Evolutionary conservation across 1,139 yeast species (phyloP).

Genomic region (Pichia norvegensis): DNA sequence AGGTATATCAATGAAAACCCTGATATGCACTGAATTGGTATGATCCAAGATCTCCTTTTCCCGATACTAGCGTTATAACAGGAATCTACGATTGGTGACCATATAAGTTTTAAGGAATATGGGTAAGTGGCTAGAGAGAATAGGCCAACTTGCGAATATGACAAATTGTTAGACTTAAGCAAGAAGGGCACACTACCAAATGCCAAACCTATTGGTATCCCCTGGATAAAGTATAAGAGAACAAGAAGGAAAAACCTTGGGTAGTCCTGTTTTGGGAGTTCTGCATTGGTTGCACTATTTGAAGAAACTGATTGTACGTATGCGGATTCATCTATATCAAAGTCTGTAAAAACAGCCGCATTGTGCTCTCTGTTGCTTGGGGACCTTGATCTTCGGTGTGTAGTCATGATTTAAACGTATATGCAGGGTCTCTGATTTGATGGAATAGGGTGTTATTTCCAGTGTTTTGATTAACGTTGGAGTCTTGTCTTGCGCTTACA

Average conservation of each 20-base stretch:
- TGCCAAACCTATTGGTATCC: constrained; percentile 92
- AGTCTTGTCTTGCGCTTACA: too few species aligned
- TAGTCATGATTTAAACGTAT: constrained; percentile 6
- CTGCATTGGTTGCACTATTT: not conserved
- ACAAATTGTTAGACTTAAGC: constrained; percentile 56
- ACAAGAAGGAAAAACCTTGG: constrained; percentile 70
- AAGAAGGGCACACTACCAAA: constrained; percentile 95
- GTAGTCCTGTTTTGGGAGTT: constrained; percentile 41
- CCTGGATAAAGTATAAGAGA: constrained; percentile 74
- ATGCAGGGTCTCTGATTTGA: too few species aligned
- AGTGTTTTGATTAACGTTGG: too few species aligned
- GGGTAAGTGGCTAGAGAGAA: constrained; percentile 93
- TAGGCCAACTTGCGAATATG: constrained; percentile 86
- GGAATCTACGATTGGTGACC: constrained; percentile 97
- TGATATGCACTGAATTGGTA: constrained; percentile 78
- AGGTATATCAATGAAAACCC: constrained; percentile 59
- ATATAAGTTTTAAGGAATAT: constrained; percentile 77
- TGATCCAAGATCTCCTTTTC: constrained; percentile 86
- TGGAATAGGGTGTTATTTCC: too few species aligned
- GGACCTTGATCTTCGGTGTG: constrained; percentile 9
- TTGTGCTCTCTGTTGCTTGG: not conserved
- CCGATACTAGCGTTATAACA: constrained; percentile 63
- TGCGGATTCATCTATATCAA: constrained; percentile 8
- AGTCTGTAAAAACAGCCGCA: constrained; percentile 2
- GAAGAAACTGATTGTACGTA: constrained; percentile 3